Evolutionary conservation across 1,139 yeast species (phyloP).

Genomic region (Kodamaea suecica): DNA sequence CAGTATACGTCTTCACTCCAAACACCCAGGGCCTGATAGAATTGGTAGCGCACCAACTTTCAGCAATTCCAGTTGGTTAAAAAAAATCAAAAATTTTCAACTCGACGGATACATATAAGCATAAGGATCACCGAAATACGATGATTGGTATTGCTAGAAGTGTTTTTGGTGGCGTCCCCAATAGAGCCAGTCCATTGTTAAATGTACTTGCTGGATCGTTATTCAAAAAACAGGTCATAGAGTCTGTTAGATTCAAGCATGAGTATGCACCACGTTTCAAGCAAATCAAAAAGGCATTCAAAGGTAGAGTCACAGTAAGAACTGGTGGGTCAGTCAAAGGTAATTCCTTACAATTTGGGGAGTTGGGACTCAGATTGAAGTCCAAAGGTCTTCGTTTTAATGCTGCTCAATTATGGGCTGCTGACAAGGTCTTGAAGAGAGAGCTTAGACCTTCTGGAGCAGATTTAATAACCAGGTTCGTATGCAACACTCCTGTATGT

Average conservation of each 20-base stretch:
- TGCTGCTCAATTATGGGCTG: conserved; percentile 90
- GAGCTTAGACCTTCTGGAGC: conserved; percentile 74
- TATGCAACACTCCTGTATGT: conserved; percentile 87
- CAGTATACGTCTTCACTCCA: too few relatives aligned
- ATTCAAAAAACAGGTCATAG: background rate
- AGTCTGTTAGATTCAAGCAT: conserved; percentile 58
- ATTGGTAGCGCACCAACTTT: too few relatives aligned
- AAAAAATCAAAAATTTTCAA: background rate
- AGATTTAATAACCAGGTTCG: conserved; percentile 72
- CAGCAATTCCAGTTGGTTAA: too few relatives aligned
- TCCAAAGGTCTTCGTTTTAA: conserved; percentile 81
- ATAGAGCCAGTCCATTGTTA: background rate
- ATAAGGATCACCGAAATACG: conserved; percentile 4
- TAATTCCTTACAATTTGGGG: conserved; percentile 74
- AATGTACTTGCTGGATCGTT: background rate
- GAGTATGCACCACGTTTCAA: conserved; percentile 86
- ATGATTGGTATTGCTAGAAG: conserved; percentile 11
- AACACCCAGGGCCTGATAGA: too few relatives aligned
- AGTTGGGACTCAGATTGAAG: conserved; percentile 81
- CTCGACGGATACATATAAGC: background rate
- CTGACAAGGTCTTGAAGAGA: conserved; percentile 81
- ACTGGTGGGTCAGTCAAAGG: conserved; percentile 95
- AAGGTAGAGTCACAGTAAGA: conserved; percentile 92
- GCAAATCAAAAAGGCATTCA: conserved; percentile 75
- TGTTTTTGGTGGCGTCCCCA: conserved; percentile 7